Evolutionary conservation across 2,329 filamentous ascomycete species (phyloP).

Genomic region (Fusarium nurragi): DNA sequence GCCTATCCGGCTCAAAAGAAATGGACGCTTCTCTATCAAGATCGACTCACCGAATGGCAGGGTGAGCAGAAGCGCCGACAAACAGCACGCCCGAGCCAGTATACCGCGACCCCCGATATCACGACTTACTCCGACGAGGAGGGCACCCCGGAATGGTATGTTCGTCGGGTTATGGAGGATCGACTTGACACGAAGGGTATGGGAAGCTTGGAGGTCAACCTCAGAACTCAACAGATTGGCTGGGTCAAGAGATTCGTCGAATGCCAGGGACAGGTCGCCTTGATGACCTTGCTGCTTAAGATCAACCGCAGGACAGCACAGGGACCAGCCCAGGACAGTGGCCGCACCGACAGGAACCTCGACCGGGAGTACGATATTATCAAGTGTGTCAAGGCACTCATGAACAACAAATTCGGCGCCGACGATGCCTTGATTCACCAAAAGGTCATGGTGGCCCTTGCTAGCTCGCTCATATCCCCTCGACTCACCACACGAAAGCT

Average conservation of each 20-base stretch:
- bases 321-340: constrained; percentile 71
- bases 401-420: constrained; percentile 99
- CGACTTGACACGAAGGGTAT: constrained; percentile 90
- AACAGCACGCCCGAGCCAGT: constrained; percentile 76
- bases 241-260: constrained; percentile 98
- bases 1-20: constrained; percentile 95
- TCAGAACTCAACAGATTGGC: constrained; percentile 94
- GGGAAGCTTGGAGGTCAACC: constrained; percentile 90
- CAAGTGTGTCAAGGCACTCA: constrained; percentile 95
- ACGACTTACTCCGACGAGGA: constrained; percentile 89
- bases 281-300: constrained; percentile 92
- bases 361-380: constrained; percentile 97
- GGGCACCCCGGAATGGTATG: constrained; percentile 97
- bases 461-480: constrained; percentile 86
- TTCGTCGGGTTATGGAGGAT: constrained; percentile 96
- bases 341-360: constrained; percentile 76
- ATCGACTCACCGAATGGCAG: constrained; percentile 91
- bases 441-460: constrained; percentile 87
- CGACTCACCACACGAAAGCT: constrained; percentile 92
- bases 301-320: constrained; percentile 87
- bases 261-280: constrained; percentile 93
- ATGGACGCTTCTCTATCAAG: constrained; percentile 96
- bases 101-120: constrained; percentile 73
- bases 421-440: constrained; percentile 93
- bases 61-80: constrained; percentile 89